phyloP scores from a whole-genome alignment of 179 eudicot genomes.

The Spergularia azorica region DNA sequence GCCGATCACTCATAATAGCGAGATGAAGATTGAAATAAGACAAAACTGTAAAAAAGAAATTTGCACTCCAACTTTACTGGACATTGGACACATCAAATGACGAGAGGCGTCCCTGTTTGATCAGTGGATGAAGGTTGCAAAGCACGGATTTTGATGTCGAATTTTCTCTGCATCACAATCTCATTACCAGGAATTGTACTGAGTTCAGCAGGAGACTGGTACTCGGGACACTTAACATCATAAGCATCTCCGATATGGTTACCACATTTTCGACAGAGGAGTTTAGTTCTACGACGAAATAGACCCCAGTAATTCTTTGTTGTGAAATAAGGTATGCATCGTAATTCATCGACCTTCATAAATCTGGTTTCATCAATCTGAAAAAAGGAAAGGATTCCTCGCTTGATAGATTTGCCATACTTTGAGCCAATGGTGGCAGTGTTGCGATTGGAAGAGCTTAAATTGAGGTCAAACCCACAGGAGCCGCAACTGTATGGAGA shows the following conservation, averaged over 20 bases:
- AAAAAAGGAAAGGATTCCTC: conserved; percentile 72
- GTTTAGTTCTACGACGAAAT: conserved; percentile 61
- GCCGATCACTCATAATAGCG: not conserved
- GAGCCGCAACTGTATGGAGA: conserved; percentile 68
- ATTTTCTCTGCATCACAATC: conserved; percentile 38
- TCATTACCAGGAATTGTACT: conserved; percentile 41
- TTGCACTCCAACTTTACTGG: not conserved
- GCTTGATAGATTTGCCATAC: conserved; percentile 76
- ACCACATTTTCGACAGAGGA: conserved; percentile 75
- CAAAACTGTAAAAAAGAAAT: not conserved
- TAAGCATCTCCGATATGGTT: conserved; percentile 60
- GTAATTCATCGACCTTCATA: conserved; percentile 60
- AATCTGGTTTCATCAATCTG: conserved; percentile 73
- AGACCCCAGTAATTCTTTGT: conserved; percentile 72
- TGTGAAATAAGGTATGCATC: conserved; percentile 59
- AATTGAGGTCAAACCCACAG: conserved; percentile 75
- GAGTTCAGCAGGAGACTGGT: conserved; percentile 49
- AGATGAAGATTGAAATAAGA: not conserved
- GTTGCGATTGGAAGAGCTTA: conserved; percentile 73
- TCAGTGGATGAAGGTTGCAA: conserved; percentile 63
- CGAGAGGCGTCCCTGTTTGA: conserved; percentile 43
- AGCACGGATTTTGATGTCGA: conserved; percentile 68
- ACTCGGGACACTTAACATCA: conserved; percentile 37
- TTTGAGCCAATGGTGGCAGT: conserved; percentile 74
- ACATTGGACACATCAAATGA: conserved; percentile 25